Base-by-base conservation (phyloP, 1,139 yeast genomes). In the Taphrina pruni region DNA sequence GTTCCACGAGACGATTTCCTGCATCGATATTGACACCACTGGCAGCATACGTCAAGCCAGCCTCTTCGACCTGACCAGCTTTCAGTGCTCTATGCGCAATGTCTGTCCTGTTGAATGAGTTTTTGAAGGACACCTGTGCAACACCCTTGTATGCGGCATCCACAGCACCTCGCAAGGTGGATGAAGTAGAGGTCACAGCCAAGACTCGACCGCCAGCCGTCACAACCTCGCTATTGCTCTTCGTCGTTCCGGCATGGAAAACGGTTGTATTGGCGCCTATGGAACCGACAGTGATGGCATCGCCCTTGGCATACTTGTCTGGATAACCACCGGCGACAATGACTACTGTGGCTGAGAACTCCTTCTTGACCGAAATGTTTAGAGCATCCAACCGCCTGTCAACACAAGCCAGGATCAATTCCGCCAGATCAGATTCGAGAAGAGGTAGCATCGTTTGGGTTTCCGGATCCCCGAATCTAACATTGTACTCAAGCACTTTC, bases 241-340 rank as follows among this genome's bases (percentile, higher is more conserved):
- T 73, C 38, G 82, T 78, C 26, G 99, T 94, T 73, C 99, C 99
- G 50, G 99, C 98, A 76, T 95, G 99, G 88, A 94, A 94, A 69
- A 95, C 86, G 75, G 80, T 86, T 1, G 93, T 85, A 74, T 87
- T 83, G 20, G 55, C n/a, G 14, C 41, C 70, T 20, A 81, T 76
- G 39, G 78, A 78, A 66, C 81, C 80, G 71, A 92, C 80, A 4
- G 87, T 85, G 76, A 95, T 93, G 76, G 83, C 89, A 75, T 93
- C 97, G 66, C 97, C 97, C 81, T 92, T 94, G 48, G 81, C 81
- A 79, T 95, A 95, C 12, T 86, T 73, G 75, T 89, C 96, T 20
- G 99, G 99, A 78, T 95, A 95, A 1, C 99, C 99, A 73, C 94
- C 97, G 71, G 99, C 98, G 60, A 97, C 87, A 86, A 94, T 85